Evolutionary conservation across 495 filamentous ascomycete species (phyloP).

Genomic region (Tuber aestivum): DNA sequence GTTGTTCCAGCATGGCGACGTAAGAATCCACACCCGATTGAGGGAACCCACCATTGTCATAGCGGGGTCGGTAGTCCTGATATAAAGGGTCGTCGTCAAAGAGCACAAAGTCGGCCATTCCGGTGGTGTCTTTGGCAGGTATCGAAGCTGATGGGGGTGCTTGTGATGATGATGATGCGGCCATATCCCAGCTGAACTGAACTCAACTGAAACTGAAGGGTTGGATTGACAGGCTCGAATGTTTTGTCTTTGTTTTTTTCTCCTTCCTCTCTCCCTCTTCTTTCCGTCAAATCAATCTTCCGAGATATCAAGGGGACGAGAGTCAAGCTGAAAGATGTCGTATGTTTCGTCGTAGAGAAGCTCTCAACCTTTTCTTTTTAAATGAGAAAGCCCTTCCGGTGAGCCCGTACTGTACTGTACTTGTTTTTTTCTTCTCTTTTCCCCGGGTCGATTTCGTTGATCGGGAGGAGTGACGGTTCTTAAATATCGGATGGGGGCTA

Average conservation of each 20-base stretch:
- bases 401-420: neutral
- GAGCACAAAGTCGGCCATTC: conserved; percentile 36
- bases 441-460: conserved; percentile 2
- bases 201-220: conserved; percentile 27
- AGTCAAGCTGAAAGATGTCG: neutral
- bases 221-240: neutral
- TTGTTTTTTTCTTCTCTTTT: neutral
- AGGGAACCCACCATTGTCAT: neutral
- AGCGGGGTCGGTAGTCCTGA: conserved; percentile 20
- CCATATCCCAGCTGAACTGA: conserved; percentile 27
- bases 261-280: neutral
- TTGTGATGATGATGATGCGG: conserved; percentile 2
- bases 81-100: conserved; percentile 37
- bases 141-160: conserved; percentile 5
- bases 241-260: neutral
- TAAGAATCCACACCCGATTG: conserved; percentile 16
- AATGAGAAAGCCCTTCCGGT: neutral
- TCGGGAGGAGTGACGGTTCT: conserved; percentile 19
- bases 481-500: conserved; percentile 41
- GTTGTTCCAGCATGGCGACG: conserved; percentile 32
- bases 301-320: neutral
- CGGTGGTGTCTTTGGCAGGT: conserved; percentile 9
- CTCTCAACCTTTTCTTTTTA: conserved; percentile 2
- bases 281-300: neutral
- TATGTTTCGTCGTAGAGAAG: neutral